Evolutionary conservation across 2,329 filamentous ascomycete species (phyloP).

Genomic region (Colletotrichum plurivorum): DNA sequence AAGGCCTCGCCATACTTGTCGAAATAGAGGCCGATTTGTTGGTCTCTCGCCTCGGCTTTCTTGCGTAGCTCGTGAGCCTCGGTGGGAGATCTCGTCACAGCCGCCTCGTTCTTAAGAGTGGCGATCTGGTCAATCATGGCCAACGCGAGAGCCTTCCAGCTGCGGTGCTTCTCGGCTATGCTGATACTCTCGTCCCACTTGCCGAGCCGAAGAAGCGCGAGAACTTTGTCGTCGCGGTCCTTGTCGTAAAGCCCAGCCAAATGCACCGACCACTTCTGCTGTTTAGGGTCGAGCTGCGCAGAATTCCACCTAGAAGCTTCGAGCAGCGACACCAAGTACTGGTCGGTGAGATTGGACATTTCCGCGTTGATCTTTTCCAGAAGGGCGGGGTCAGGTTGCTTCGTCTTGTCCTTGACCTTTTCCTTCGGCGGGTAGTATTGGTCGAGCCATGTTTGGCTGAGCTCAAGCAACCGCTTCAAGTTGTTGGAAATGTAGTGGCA

Average conservation of each 20-base stretch:
- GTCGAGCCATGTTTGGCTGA: slow-evolving; percentile 69
- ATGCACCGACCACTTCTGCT: slow-evolving; percentile 58
- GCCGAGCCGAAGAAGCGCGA: slow-evolving; percentile 66
- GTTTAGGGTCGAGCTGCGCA: slow-evolving; percentile 59
- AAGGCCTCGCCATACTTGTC: slow-evolving; percentile 76
- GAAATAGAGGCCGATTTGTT: slow-evolving; percentile 68
- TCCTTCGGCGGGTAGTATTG: slow-evolving; percentile 55
- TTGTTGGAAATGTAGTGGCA: slow-evolving; percentile 74
- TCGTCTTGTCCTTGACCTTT: slow-evolving; percentile 48
- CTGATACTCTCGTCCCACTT: slow-evolving; percentile 71
- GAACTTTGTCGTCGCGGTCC: slow-evolving; percentile 66
- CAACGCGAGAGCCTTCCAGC: slow-evolving; percentile 68
- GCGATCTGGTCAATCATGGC: slow-evolving; percentile 69
- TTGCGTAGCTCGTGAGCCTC: slow-evolving; percentile 53
- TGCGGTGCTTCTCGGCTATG: slow-evolving; percentile 71
- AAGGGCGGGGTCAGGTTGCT: slow-evolving; percentile 55
- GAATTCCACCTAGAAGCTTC: slow-evolving; percentile 68
- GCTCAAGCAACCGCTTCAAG: slow-evolving; percentile 70
- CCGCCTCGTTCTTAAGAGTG: slow-evolving; percentile 37
- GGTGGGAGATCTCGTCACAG: slow-evolving; percentile 29
- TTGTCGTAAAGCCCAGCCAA: slow-evolving; percentile 64
- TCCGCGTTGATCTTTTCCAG: slow-evolving; percentile 62
- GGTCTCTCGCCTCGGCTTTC: slow-evolving; percentile 61
- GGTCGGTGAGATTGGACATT: slow-evolving; percentile 66
- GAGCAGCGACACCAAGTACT: slow-evolving; percentile 67